Base-by-base conservation (phyloP, 148 eudicot genomes). In the Drosera capensis region DNA sequence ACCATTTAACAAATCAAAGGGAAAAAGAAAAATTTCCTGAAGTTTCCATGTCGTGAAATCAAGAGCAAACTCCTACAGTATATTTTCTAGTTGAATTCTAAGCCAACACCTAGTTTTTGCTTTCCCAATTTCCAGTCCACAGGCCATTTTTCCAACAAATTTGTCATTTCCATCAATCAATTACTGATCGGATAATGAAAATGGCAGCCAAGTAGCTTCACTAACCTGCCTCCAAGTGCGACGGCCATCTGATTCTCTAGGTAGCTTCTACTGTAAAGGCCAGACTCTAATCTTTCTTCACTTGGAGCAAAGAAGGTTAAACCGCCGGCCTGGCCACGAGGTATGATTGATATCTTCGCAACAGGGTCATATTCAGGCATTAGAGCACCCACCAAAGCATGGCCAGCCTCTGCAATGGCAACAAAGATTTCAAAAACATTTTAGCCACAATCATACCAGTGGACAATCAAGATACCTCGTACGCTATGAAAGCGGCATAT, bases 311-410 rank as follows among this genome's bases (percentile, higher is more conserved):
- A 90, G 68, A 90, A 90, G 23, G 97, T 90, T 31, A 90, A 94
- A 31, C 99, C 99, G 22, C 99, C 99, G 14, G 99, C 99, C 76
- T 90, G 99, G 18, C 99, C 99, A 64, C 99, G 95, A 53, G 99
- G 99, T 66, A 90, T 90, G 52, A 90, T 82, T 7, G 99, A 90
- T 55, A 90, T 90, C 56, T 90, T 90, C 42, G 99, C 99, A 13
- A 90, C 99, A 2, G 99, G 95, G 58, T 90, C 99, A 40, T 90
- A 90, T 39, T 90, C 99, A 0, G 99, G 99, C 99, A 90, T 85
- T 38, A 90, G 79, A 13, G 99, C 99, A 41, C 99, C 99, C 45
- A 90, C 99, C 36, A 90, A 62, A 25, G 99, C 95, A 70, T 90
- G 95, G 21, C 99, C 99, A 30, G 99, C 99, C 85, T 90, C 99